Base-by-base conservation (phyloP, 306 rosid species). In the Rosa lucieae region DNA sequence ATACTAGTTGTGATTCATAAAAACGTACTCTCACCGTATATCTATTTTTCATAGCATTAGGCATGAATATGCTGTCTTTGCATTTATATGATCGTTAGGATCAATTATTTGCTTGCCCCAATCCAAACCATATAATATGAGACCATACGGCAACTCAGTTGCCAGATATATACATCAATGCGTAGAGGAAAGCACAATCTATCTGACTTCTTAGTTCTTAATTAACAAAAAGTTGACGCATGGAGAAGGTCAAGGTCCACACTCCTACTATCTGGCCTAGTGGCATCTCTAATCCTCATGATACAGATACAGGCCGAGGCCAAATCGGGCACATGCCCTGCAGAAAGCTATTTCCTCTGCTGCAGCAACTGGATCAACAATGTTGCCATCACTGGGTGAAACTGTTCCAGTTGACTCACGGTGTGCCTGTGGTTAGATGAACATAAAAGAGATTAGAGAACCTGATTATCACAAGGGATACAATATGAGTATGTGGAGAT, bases 301-400 rank as follows among this genome's bases (percentile, higher is more conserved):
- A 73, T 90, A 93, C 86, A 95, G 88, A 67, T 95, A 93, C 88
- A 95, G 83, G 78, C 99, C 99, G 7, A 95, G 99, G 80, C 99
- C 99, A 83, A 95, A 93, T 74, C 99, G 93, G 46, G 99, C 98
- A 75, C 99, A 95, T 62, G 99, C 98, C 75, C 86, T 93, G 89
- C 98, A 93, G 78, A 95, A 95, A 74, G 99, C 99, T 47, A 91
- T 86, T 82, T 95, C 97, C 94, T 95, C 98, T 0, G 99, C 99
- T 20, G 96, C 96, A 26, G 97, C 91, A 78, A 95, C 99, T 61
- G 97, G 96, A 85, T 95, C 99, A 2, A 47, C 85, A 42, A n/a
- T 77, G 67, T 82, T 52, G 61, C 79, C 85, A 55, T 89, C 92
- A 6, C 70, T 63, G 68, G 97, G 80, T 47, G 93, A 86, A 55